Base-by-base conservation (phyloP, 2,329 filamentous ascomycete species). In the Mariannaea elegans region DNA sequence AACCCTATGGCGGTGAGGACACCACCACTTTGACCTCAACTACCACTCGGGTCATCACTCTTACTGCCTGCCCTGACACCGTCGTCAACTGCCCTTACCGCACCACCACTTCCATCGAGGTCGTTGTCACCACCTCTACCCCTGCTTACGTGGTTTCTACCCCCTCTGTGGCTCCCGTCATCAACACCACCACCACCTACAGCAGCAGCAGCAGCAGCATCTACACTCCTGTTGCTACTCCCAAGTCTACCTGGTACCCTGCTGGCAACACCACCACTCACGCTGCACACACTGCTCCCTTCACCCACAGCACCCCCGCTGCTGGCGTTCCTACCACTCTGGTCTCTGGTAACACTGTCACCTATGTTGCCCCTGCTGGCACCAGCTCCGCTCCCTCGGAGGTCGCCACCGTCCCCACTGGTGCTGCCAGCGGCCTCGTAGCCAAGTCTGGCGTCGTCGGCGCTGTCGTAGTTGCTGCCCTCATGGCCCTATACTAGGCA, bases 31-130 rank as follows among this genome's bases (percentile, higher is more conserved):
- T 76, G 58, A 84, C 81, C 55, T 77, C 78, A 14, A 84, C 81
- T 56, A 74, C 74, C 52, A 81, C 79, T 54, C 72, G 71, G 65
- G 78, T 77, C 49, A 58, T 80, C 63, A 84, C 81, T 70, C 75
- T 84, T 70, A 84, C 81, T 57, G 67, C 74, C 68, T 82, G 82
- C 77, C 76, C 78, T 71, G 77, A 80, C 41, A 74, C 73, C 10
- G 73, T 77, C 62, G 73, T 76, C 63, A 74, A 80, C 72, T 82
- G 81, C 77, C 79, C 80, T 54, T 69, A 71, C 60, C 71, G 67
- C 64, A 71, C 62, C 63, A 65, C 68, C 39, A 69, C 70, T 31
- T 39, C 59, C 2, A 56, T 54, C 13, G 36, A 60, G 38, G 54
- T 63, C 16, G 62, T 57, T 29, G 45, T 63, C 41, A 61, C 62